These are phyloP conservation scores for Eremomyces bilateralis DNA, from an alignment of 495 filamentous ascomycete species.

Conservation along the genomic window DNA sequence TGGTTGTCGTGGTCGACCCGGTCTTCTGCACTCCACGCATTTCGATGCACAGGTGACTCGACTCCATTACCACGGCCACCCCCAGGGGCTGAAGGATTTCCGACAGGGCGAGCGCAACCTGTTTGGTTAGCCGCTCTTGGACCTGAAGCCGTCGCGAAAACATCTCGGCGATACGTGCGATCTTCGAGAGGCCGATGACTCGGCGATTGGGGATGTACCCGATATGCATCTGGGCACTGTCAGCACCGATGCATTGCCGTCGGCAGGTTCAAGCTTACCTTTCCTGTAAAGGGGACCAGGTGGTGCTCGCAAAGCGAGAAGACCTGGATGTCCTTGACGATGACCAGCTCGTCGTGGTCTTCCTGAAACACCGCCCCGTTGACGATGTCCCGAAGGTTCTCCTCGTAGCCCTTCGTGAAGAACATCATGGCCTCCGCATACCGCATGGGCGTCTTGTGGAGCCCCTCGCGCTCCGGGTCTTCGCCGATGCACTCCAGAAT, in stretches of 20 bases:
- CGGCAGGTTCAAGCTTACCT: slow-evolving; percentile 27
- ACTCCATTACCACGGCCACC: slow-evolving; percentile 94
- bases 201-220: slow-evolving; percentile 75
- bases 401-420: slow-evolving; percentile 97
- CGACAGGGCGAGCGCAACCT: slow-evolving; percentile 82
- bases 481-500: slow-evolving; percentile 93
- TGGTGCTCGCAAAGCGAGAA: slow-evolving; percentile 96
- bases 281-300: slow-evolving; percentile 87
- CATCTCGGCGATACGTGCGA: slow-evolving; percentile 92
- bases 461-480: slow-evolving; percentile 77
- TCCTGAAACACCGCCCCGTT: slow-evolving; percentile 94
- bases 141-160: slow-evolving; percentile 84
- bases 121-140: slow-evolving; percentile 86
- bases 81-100: slow-evolving; percentile 87
- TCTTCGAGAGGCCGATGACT: slow-evolving; percentile 88
- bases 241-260: neutral
- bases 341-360: slow-evolving; percentile 89
- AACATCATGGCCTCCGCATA: slow-evolving; percentile 96
- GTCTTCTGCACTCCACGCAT: slow-evolving; percentile 90
- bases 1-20: slow-evolving; percentile 68
- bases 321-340: slow-evolving; percentile 93
- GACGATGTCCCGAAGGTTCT: slow-evolving; percentile 82
- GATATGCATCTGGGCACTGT: slow-evolving; percentile 65
- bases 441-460: slow-evolving; percentile 66
- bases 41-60: slow-evolving; percentile 95